Base-by-base conservation (phyloP, 2,329 filamentous ascomycete genomes). In the Clarireedia hainanense region DNA sequence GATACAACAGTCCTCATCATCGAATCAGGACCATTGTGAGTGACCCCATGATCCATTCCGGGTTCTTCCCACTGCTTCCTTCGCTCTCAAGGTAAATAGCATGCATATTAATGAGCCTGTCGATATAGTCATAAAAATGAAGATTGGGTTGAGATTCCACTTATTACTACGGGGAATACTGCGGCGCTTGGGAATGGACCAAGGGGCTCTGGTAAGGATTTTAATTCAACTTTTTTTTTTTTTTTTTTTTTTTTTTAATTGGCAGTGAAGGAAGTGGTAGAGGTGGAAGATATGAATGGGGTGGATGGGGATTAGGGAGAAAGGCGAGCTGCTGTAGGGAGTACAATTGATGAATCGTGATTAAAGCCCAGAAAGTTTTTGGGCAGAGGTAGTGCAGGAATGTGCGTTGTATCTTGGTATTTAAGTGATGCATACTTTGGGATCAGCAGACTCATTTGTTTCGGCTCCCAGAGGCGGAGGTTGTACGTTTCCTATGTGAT, bases 1-100 rank as follows among this genome's bases (percentile, higher is more conserved):
- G 53, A 56, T 15, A 47, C 30, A 1, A 56, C 47, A 9, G 53
- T 56, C 9, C 42, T 56, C 7, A 48, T 56, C 15, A 46, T 56
- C 5, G 53, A 56, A n/a, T 39, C 53, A 27, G 53, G 53, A 7
- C 36, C 6, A 1, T 56, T 56, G 53, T 56, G 47, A 4, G 30
- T 23, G 5, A 15, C 10, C 10, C 20, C 20, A 20, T 20, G 20
- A 20, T 34, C 15, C 15, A 7, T 26, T 46, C 15, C 0, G 7
- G 20, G 10, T 26, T 20, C 5, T 10, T 17, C 34, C 10, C 6
- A 15, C 5, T n/a, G 0, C 2, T 42, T 10, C 14, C 3, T 15
- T 15, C 5, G n/a, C 5, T 14, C 23, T 34, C 4, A 3, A 20
- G 20, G 20, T 3, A 20, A 20, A 20, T 20, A 20, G 39, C 17